phyloP scores from a whole-genome alignment of 2,329 filamentous ascomycete species.

The Beauveria bassiana region DNA sequence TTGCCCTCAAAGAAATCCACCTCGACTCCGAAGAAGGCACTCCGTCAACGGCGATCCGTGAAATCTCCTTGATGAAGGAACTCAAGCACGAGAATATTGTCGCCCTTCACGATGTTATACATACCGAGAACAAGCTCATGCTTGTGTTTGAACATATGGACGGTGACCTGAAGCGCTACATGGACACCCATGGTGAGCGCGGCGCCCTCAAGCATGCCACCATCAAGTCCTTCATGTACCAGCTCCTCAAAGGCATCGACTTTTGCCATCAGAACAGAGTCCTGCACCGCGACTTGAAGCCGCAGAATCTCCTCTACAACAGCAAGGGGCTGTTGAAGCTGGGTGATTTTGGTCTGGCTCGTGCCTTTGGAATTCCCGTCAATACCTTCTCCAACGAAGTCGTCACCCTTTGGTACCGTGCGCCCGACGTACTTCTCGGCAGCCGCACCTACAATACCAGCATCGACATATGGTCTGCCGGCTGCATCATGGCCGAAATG shows the following conservation, averaged over 20 bases:
- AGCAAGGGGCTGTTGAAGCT: slow-evolving; percentile 84
- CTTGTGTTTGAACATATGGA: slow-evolving; percentile 99
- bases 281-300: slow-evolving; percentile 90
- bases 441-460: slow-evolving; percentile 98
- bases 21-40: slow-evolving; percentile 98
- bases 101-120: slow-evolving; percentile 94
- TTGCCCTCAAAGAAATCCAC: slow-evolving; percentile 97
- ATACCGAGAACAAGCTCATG: slow-evolving; percentile 99
- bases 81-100: slow-evolving; percentile 99
- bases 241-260: slow-evolving; percentile 88
- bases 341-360: slow-evolving; percentile 87
- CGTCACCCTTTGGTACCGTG: slow-evolving; percentile 95
- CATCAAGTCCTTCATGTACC: slow-evolving; percentile 99
- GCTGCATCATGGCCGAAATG: slow-evolving; percentile 99
- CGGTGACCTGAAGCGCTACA: slow-evolving; percentile 95
- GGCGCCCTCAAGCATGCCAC: slow-evolving; percentile 81
- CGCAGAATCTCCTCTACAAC: slow-evolving; percentile 94
- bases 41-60: slow-evolving; percentile 91
- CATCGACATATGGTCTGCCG: slow-evolving; percentile 98
- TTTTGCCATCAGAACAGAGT: slow-evolving; percentile 98
- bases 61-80: slow-evolving; percentile 99
- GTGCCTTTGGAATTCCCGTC: slow-evolving; percentile 93
- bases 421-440: slow-evolving; percentile 88
- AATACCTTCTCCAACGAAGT: slow-evolving; percentile 99
- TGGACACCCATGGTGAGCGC: slow-evolving; percentile 87